Evolutionary conservation across 1,139 yeast genomes (phyloP).

Genomic region (Geotrichum carabidarum): DNA sequence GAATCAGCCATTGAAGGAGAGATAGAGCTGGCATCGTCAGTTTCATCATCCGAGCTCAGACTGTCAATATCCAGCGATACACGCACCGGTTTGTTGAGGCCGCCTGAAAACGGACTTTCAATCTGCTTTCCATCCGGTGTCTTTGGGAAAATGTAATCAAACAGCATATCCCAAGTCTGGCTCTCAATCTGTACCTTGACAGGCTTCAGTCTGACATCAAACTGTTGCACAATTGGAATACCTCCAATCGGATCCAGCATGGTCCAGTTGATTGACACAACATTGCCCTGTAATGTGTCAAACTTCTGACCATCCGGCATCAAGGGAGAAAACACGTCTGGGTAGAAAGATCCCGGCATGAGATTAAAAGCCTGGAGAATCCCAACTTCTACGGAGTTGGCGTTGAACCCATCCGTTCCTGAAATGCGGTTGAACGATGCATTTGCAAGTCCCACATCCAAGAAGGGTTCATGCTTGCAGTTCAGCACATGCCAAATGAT

Average conservation of each 20-base stretch:
- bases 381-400: constrained; percentile 54
- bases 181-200: constrained; percentile 70
- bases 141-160: constrained; percentile 62
- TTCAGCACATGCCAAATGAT: constrained; percentile 67
- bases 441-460: constrained; percentile 65
- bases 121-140: constrained; percentile 29
- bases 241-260: constrained; percentile 83
- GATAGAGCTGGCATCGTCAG: neutral
- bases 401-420: constrained; percentile 59
- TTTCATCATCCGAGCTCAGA: constrained; percentile 6
- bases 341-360: constrained; percentile 54
- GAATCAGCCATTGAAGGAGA: neutral
- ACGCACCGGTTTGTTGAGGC: constrained; percentile 14
- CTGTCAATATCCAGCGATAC: neutral
- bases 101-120: constrained; percentile 26
- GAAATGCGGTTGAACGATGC: constrained; percentile 58
- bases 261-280: constrained; percentile 63
- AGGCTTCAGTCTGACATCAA: constrained; percentile 54
- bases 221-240: constrained; percentile 57
- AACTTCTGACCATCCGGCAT: constrained; percentile 25
- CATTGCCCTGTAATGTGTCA: constrained; percentile 31
- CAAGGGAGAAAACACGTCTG: constrained; percentile 64
- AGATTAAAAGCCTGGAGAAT: constrained; percentile 69
- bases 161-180: constrained; percentile 54
- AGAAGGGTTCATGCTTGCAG: constrained; percentile 55